Base-by-base conservation (phyloP, 2,329 filamentous ascomycete species). In the Claviceps pazoutovae region DNA sequence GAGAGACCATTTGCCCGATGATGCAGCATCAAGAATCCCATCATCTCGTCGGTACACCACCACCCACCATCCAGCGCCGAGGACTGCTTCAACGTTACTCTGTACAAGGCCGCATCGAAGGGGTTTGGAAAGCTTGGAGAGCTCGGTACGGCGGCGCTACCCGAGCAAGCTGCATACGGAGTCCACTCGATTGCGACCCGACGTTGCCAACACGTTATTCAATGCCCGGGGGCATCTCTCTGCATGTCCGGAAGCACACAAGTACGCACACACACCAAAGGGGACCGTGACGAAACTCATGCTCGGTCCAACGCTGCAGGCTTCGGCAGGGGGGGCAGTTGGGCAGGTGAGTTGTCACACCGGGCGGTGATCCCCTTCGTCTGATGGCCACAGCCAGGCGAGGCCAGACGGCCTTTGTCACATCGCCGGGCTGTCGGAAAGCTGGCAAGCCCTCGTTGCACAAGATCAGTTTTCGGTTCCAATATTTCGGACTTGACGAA, bases 61-160 rank as follows among this genome's bases (percentile, higher is more conserved):
- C 41, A 14, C 7, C 14, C 19, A 23, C 30, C 11, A 9, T 34
- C 30, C 30, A 34, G 30, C 30, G 30, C 30, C 30, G 30, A 11
- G 30, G 1, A 34, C 30, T 34, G 30, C 30, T 34, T 11, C 30
- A 4, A 34, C 9, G 30, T 34, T 34, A 34, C 30, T 34, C 30
- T 34, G 30, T 34, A 34, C 30, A 34, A 34, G 30, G 30, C 42
- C 42, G 42, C 42, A 26, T 23, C 14, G 42, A 44, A 26, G 23
- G 5, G 42, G 4, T 44, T 44, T 23, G 36, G 11, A 23, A 36
- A 34, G 30, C 34, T 34, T 38, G 21, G 17, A 54, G 46, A 54
- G 50, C 41, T 47, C 50, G 46, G 49, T 37, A 48, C 50, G 46
- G 49, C 53, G 53, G 53, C 53, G 50, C 50, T 52, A 50, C 50